A percentile compares a stretch with the other conserved stretches of the same genome.
Evolutionary conservation across 192 early-diverging fungal species (phyloP).

Genomic region (Gamsiella multidivaricata): DNA sequence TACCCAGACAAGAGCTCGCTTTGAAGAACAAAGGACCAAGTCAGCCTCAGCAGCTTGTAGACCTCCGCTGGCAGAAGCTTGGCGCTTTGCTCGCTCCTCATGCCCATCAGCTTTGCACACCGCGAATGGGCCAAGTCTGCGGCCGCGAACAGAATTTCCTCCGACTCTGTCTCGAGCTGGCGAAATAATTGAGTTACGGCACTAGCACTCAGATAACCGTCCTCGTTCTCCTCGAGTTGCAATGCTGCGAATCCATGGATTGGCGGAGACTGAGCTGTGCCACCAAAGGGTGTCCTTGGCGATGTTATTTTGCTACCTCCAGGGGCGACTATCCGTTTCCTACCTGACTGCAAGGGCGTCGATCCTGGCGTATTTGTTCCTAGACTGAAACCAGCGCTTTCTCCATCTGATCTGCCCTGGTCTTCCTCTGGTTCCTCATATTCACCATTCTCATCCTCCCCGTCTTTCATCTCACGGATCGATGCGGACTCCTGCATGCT

Average conservation of each 20-base stretch:
- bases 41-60: slow-evolving; percentile 81
- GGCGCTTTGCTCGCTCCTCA: slow-evolving; percentile 90
- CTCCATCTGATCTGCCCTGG: slow-evolving; percentile 23
- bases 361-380: slow-evolving; percentile 42
- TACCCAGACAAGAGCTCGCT: slow-evolving; percentile 84
- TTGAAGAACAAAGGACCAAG: slow-evolving; percentile 85
- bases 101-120: slow-evolving; percentile 87
- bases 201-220: slow-evolving; percentile 19
- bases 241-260: slow-evolving; percentile 19
- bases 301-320: slow-evolving; percentile 4
- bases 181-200: slow-evolving; percentile 44
- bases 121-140: slow-evolving; percentile 88
- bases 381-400: slow-evolving; percentile 41
- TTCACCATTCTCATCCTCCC: slow-evolving; percentile 6
- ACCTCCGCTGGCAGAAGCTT: slow-evolving; percentile 90
- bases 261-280: slow-evolving; percentile 10
- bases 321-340: slow-evolving; percentile 3
- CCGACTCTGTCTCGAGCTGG: slow-evolving; percentile 74
- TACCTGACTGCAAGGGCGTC: slow-evolving; percentile 19
- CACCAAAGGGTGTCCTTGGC: slow-evolving; percentile 15
- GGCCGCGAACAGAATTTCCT: slow-evolving; percentile 80
- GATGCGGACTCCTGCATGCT: slow-evolving; percentile 35
- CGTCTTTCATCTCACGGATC: slow-evolving; percentile 25
- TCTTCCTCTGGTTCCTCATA: slow-evolving; percentile 19
- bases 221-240: slow-evolving; percentile 28